Base-by-base conservation (phyloP, 345 rosid genomes). In the Populus tremula region DNA sequence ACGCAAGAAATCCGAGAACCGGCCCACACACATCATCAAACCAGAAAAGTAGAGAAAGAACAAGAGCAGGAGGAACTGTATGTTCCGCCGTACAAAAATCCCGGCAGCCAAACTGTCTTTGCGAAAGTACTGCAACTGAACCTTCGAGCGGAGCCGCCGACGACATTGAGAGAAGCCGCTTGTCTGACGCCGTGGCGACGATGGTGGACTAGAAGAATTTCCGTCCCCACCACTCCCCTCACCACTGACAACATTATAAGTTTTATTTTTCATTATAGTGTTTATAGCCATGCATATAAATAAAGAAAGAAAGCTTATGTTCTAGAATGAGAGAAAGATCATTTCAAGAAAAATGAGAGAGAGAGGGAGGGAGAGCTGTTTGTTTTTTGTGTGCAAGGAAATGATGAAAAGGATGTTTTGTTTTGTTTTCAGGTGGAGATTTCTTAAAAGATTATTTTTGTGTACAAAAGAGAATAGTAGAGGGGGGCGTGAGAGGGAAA, bases 1-100 rank as follows among this genome's bases (percentile, higher is more conserved):
- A 59, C 88, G 88, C 62, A 89, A 76, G 21, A 90, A 85, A 21
- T 88, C 86, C 12, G 97, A 88, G 83, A 93, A 86, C 43, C 95
- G 98, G 47, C 96, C 94, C 71, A 92, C 90, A 68, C 96, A 95
- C 91, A 92, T 83, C 79, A 93, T 79, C 82, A 95, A 79, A 11
- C 91, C 97, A 39, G 88, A 87, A 78, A 94, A 72, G 83, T 95
- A 95, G 80, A 93, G 76, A 76, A 92, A 74, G 6, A 91, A 88
- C 65, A 95, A 82, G 36, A 90, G 69, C 76, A 85, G 72, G 83
- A 95, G 77, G 88, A 84, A 93, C 63, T 91, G 87, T 29, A 88
- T 79, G 70, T 87, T 89, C 77, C 91, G 76, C 68, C 97, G 89
- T 88, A 87, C 81, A 76, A 85, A 84, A 20, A 87, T 66, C 66